Conservation (phyloP, 352 stramenopile genomes). For the Globisporangium abappressorium region DNA sequence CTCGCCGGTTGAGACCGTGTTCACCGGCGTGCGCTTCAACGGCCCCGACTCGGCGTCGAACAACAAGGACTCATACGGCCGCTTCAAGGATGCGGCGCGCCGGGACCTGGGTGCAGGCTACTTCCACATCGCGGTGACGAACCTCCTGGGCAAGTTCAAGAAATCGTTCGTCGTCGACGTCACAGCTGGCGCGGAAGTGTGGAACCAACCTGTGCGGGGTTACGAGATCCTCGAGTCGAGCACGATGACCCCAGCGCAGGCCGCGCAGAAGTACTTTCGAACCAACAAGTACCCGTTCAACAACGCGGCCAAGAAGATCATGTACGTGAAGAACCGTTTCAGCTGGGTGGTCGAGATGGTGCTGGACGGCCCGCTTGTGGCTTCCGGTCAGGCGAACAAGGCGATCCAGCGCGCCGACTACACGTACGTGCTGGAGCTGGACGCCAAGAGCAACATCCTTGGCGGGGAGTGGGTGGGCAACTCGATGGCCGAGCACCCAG, state of each 20-base stretch:
- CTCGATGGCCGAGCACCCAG: conserved; percentile 22
- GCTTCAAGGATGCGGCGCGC: conserved; percentile 9
- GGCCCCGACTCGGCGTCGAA: background rate
- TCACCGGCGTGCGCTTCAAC: conserved; percentile 19
- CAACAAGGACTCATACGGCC: conserved; percentile 15
- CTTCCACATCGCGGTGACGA: conserved; percentile 16
- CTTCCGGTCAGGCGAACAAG: conserved; percentile 26
- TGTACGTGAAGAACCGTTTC: conserved; percentile 40
- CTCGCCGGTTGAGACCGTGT: conserved; percentile 10
- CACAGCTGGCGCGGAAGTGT: conserved; percentile 27
- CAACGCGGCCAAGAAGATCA: conserved; percentile 27
- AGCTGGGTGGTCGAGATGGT: conserved; percentile 30
- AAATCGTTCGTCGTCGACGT: conserved; percentile 17
- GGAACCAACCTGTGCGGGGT: conserved; percentile 57
- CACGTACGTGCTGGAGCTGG: conserved; percentile 60
- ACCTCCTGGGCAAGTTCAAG: conserved; percentile 15
- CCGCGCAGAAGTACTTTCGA: conserved; percentile 37
- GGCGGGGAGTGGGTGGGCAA: conserved; percentile 60
- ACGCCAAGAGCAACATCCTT: conserved; percentile 51
- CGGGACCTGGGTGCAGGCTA: conserved; percentile 12
- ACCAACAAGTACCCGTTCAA: conserved; percentile 56
- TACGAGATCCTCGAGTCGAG: conserved; percentile 30
- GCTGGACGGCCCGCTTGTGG: conserved; percentile 27
- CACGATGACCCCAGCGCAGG: conserved; percentile 28
- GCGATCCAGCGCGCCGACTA: conserved; percentile 48